Evolutionary conservation across 371 early-diverging fungal species (phyloP).

Genomic region (Mortierella sp.): DNA sequence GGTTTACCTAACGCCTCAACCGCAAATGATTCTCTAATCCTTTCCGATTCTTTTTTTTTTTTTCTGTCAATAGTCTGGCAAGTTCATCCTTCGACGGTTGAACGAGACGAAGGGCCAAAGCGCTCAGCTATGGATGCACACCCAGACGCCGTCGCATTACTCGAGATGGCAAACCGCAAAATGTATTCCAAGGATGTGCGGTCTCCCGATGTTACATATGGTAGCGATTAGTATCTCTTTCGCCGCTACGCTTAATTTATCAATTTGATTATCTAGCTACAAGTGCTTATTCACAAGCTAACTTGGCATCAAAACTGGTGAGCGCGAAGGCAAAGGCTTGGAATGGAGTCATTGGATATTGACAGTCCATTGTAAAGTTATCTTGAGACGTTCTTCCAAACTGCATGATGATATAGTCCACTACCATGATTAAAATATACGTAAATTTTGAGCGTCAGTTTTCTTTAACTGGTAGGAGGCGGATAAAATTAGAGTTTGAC

Average conservation of each 20-base stretch:
- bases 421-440: slow-evolving; percentile 50
- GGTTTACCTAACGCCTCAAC: background rate
- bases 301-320: slow-evolving; percentile 91
- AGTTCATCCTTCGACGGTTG: slow-evolving; percentile 69
- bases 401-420: slow-evolving; percentile 96
- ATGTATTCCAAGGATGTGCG: slow-evolving; percentile 83
- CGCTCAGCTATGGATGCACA: slow-evolving; percentile 73
- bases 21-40: background rate
- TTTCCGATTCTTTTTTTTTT: background rate
- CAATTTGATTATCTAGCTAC: background rate
- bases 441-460: background rate
- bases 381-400: slow-evolving; percentile 91
- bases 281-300: slow-evolving; percentile 84
- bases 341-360: slow-evolving; percentile 93
- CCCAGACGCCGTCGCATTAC: slow-evolving; percentile 80
- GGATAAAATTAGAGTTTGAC: background rate
- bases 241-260: background rate
- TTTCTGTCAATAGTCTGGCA: slow-evolving; percentile 70
- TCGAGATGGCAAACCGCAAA: slow-evolving; percentile 89
- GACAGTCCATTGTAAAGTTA: slow-evolving; percentile 93
- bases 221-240: slow-evolving; percentile 34
- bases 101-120: slow-evolving; percentile 67
- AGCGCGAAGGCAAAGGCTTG: slow-evolving; percentile 96
- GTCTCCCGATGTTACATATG: slow-evolving; percentile 55
- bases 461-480: too few species aligned